These are phyloP conservation scores for Colletotrichum sp. DNA, from an alignment of 2,329 filamentous ascomycete genomes.

Conservation along the genomic window DNA sequence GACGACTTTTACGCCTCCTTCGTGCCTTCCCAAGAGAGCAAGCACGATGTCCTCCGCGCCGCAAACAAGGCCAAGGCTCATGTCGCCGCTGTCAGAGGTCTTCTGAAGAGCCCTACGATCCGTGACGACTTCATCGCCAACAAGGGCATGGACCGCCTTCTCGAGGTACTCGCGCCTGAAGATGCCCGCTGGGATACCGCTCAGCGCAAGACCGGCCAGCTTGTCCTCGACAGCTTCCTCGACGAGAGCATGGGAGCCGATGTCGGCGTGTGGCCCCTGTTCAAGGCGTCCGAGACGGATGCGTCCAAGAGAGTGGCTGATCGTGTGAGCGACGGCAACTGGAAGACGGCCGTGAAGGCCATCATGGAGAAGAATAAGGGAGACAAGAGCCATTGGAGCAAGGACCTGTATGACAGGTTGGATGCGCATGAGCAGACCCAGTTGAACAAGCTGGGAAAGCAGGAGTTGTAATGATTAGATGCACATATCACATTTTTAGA, in stretches of 20 bases:
- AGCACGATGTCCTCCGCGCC: slow-evolving; percentile 9
- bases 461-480: slow-evolving; percentile 32
- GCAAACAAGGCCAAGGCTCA: slow-evolving; percentile 38
- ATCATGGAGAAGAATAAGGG: slow-evolving; percentile 15
- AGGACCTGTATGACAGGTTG: slow-evolving; percentile 9
- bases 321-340: slow-evolving; percentile 16
- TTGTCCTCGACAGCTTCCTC: slow-evolving; percentile 70
- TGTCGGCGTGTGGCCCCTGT: slow-evolving; percentile 58
- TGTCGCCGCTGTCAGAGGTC: slow-evolving; percentile 58
- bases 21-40: slow-evolving; percentile 29
- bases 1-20: slow-evolving; percentile 46
- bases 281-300: slow-evolving; percentile 15
- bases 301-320: slow-evolving; percentile 13
- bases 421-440: slow-evolving; percentile 19
- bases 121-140: slow-evolving; percentile 59
- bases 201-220: slow-evolving; percentile 59
- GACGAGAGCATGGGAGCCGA: slow-evolving; percentile 67
- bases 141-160: slow-evolving; percentile 58
- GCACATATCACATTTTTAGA: neutral
- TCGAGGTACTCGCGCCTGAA: slow-evolving; percentile 55
- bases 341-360: slow-evolving; percentile 11
- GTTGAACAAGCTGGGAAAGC: slow-evolving; percentile 18
- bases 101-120: slow-evolving; percentile 59
- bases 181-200: slow-evolving; percentile 54
- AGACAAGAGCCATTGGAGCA: slow-evolving; percentile 20